A percentile compares a stretch with the other conserved stretches of the same genome.
Conservation (phyloP, 495 filamentous ascomycete genomes). For the Talaromyces adpressus region DNA sequence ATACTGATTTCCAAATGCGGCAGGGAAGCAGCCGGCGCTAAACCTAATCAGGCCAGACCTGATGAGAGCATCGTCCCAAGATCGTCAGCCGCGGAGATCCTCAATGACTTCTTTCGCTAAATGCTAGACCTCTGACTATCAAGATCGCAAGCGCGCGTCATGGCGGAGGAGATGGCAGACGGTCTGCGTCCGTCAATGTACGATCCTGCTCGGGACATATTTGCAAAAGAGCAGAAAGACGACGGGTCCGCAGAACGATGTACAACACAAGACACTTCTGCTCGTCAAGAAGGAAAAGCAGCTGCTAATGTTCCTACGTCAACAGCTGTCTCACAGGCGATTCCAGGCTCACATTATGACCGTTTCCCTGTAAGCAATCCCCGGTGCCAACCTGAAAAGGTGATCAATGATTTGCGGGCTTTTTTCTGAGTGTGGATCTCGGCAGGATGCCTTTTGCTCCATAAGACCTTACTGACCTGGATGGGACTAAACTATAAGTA, state of each 20-base stretch:
- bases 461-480: conserved; percentile 5
- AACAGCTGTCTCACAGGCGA: not conserved
- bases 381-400: not conserved
- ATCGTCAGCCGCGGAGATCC: not conserved
- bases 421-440: conserved; percentile 7
- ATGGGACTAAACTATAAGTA: conserved; percentile 1
- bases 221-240: conserved; percentile 2
- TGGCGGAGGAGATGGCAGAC: conserved; percentile 8
- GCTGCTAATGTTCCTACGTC: not conserved
- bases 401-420: conserved; percentile 2
- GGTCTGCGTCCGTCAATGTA: conserved; percentile 24
- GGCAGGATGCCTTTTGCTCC: conserved; percentile 5
- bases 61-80: conserved; percentile 1
- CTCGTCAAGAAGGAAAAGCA: not conserved
- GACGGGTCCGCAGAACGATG: conserved; percentile 10
- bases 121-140: not conserved
- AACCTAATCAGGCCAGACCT: not conserved
- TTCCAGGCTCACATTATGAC: not conserved
- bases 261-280: not conserved
- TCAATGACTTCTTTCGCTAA: not conserved
- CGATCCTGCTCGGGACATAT: conserved; percentile 37
- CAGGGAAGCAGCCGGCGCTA: conserved; percentile 18
- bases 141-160: conserved; percentile 13
- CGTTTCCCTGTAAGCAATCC: not conserved
- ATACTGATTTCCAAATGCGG: conserved; percentile 2